Conservation (phyloP, 345 rosid genomes). For the Citrus mangshanensis region DNA sequence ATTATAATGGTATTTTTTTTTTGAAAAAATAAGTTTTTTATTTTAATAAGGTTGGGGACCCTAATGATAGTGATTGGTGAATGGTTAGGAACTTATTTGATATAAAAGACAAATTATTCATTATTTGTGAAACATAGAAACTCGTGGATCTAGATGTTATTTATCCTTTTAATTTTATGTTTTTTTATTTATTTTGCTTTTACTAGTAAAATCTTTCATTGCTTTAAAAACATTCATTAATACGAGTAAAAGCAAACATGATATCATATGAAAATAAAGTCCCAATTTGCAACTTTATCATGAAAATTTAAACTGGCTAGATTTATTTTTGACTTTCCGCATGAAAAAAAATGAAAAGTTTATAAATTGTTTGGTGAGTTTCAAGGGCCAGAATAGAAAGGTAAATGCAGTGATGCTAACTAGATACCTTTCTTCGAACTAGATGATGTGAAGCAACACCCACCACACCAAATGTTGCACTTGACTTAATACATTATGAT, state of each 20-base stretch:
- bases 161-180: not conserved
- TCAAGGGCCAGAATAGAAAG: not conserved
- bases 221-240: not conserved
- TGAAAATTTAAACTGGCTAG: not conserved
- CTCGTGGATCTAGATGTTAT: not conserved
- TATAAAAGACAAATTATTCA: too few species aligned
- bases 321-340: not conserved
- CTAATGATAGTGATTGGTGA: too few species aligned
- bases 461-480: conserved; percentile 10
- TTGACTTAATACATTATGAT: not conserved
- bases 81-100: too few species aligned
- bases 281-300: not conserved
- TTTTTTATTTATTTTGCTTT: not conserved
- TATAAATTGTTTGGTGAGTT: not conserved
- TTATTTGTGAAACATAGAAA: not conserved
- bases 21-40: too few species aligned
- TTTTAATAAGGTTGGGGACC: too few species aligned
- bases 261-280: too few species aligned
- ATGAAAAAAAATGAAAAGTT: not conserved
- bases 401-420: conserved; percentile 1
- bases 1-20: too few species aligned
- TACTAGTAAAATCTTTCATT: not conserved
- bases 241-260: too few species aligned
- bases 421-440: not conserved
- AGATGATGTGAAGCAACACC: conserved; percentile 16